phyloP scores from a whole-genome alignment of 2,329 filamentous ascomycete genomes.

The Phaeosphaeria sp. region DNA sequence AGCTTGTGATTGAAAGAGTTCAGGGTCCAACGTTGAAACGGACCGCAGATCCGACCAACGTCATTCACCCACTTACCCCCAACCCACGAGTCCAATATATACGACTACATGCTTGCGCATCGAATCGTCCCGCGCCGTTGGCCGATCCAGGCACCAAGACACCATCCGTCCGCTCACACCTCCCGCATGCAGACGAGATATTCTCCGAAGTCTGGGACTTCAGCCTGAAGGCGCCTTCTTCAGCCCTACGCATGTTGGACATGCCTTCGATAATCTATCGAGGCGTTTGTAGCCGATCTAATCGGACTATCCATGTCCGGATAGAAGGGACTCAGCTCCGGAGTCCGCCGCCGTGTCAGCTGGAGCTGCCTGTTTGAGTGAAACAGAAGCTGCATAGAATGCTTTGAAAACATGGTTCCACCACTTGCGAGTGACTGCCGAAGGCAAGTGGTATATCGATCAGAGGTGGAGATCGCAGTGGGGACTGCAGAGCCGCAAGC shows the following conservation, averaged over 20 bases:
- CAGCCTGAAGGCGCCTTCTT: background rate
- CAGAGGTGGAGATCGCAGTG: background rate
- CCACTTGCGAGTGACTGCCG: background rate
- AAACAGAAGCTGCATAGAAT: background rate
- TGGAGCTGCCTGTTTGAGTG: background rate
- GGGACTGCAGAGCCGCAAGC: background rate
- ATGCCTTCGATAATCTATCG: background rate
- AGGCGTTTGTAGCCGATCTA: background rate
- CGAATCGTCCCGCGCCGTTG: background rate
- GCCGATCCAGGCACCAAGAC: background rate
- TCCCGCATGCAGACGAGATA: background rate
- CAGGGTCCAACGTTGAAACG: background rate
- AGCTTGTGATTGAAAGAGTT: no score
- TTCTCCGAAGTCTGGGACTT: background rate
- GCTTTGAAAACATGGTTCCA: background rate
- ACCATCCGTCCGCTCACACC: background rate
- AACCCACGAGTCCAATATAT: background rate
- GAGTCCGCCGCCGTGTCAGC: background rate
- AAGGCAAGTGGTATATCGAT: background rate
- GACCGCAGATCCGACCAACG: background rate
- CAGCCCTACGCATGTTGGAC: background rate
- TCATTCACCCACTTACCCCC: background rate
- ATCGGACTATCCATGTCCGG: background rate
- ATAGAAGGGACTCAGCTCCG: background rate
- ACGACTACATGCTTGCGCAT: background rate